Evolutionary conservation across 2,329 filamentous ascomycete genomes (phyloP), one percentile per base, ranked within the genome.

Genomic region (Arthrobotrys sinensis): DNA sequence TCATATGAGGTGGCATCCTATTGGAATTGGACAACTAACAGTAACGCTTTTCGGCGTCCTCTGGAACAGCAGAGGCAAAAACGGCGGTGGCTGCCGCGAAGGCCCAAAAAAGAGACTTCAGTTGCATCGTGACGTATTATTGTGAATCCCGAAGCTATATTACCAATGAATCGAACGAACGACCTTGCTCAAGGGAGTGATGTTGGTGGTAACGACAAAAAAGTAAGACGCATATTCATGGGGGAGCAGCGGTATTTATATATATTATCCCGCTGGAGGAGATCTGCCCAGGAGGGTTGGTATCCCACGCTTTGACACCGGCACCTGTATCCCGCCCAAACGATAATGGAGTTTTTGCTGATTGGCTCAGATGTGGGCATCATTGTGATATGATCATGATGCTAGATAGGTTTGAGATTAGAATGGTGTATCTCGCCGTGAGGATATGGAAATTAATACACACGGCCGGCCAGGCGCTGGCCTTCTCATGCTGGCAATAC

Each of bases 51-150:
- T 73, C 69, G 14, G 60, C 28, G 28, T 60, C 53, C 24, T 73
- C 36, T 60, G 62, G 60, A 14, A 73, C 40, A 11, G 50, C 69
- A 8, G 69, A 57, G 24, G 69, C 69, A 32, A 73, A 28, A 32
- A 52, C 45, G 46, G 32, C 14, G 34, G 65, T 57, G 4, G 55
- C 36, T 11, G 65, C 65, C 21, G 50, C 65, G 28, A 68, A 36
- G 19, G 48, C 69, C 69, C 53, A 55, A 12, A 73, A 28, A 50
- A 73, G 50, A 60, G 69, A 43, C 32, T 73, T 73, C 14, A 73
- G n/a, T 66, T 73, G 69, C 69, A 73, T 73, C 16, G 66, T 73
- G 69, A 66, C 12, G 3, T 66, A 66, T 57, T 38, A 65, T 32
- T 38, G 32, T 19, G 8, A 67, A 64, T 21, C 36, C 48, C 21